Base-by-base conservation (phyloP, 2,329 filamentous ascomycete species). In the Chaetomium olivaceum region DNA sequence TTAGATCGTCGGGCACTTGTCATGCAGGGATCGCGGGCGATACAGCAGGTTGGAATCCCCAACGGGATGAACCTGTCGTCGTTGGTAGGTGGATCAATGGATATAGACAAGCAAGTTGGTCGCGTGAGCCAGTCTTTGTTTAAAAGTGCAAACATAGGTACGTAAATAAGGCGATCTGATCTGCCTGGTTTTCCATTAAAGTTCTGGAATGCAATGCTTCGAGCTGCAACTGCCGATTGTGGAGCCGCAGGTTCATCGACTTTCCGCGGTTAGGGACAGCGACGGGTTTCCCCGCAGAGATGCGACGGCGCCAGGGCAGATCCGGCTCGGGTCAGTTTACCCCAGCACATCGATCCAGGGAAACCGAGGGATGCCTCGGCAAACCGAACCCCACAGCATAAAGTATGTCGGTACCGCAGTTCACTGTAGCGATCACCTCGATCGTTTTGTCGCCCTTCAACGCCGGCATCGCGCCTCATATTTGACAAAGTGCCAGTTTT, bases 391-490 rank as follows among this genome's bases (percentile, higher is more conserved):
- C 68, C 66, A 67, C 68, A 27, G 36, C 60, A 66, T 48, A 59
- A 60, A 36, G 33, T 12, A 36, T 36, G 33, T 3, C 11, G 33
- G 33, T 36, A 36, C 33, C 33, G 33, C 8, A 9, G 33, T 12
- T 36, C 77, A 82, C 72, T 72, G 93, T 39, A 5, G 36, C 36
- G 36, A 39, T 16, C 16, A 43, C 16, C 16, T 19, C 16, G 39
- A 39, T 43, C 43, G 21, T n/a, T 9, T 1, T 31, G 43, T 52
- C 57, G 56, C 62, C 56, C n/a, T 33, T 43, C 58, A 29, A 25
- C 55, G 31, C 16, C 55, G 31, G 36, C 59, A 48, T 50, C 29
- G 56, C 59, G n/a, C 21, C 8, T 33, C 57, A 62, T 64, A 64
- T 59, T 33, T 64, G 61, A 67, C 14, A 31, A 2, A 29, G 31